These are phyloP conservation scores for Xerocomus amazonicus DNA, from an alignment of 1,284 basidiomycete genomes.

Conservation along the genomic window DNA sequence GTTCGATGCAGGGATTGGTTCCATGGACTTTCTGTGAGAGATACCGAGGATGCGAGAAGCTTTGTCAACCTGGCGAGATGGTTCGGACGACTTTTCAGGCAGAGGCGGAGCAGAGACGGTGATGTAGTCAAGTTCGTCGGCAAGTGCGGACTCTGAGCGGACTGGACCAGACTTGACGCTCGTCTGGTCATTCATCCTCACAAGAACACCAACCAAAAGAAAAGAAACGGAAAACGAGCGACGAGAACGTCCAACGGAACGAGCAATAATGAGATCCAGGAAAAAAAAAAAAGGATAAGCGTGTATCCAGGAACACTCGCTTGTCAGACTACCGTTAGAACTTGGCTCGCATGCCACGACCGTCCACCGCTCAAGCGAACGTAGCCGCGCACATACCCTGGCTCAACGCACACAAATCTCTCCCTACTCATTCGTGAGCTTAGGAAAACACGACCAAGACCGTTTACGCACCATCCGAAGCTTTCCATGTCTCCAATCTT, in stretches of 20 bases:
- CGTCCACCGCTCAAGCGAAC: slow-evolving; percentile 9
- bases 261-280: no score
- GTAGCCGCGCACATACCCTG: slow-evolving; percentile 74
- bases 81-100: slow-evolving; percentile 4
- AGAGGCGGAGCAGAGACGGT: slow-evolving; percentile 41
- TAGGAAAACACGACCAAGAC: background rate
- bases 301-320: background rate
- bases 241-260: background rate
- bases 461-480: slow-evolving; percentile 67
- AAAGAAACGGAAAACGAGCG: background rate
- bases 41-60: slow-evolving; percentile 73
- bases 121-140: slow-evolving; percentile 71
- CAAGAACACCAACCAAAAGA: slow-evolving; percentile 1
- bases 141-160: slow-evolving; percentile 35
- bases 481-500: slow-evolving; percentile 85
- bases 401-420: slow-evolving; percentile 81
- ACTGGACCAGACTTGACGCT: background rate
- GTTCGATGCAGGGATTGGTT: slow-evolving; percentile 71
- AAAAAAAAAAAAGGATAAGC: background rate
- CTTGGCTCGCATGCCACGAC: slow-evolving; percentile 61
- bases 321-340: slow-evolving; percentile 40
- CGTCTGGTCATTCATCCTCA: slow-evolving; percentile 8
- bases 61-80: slow-evolving; percentile 42
- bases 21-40: slow-evolving; percentile 69
- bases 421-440: slow-evolving; percentile 48